These are phyloP conservation scores for Ampelocalamus luodianensis DNA, from an alignment of 176 grass and related monocot genomes.

Conservation along the genomic window DNA sequence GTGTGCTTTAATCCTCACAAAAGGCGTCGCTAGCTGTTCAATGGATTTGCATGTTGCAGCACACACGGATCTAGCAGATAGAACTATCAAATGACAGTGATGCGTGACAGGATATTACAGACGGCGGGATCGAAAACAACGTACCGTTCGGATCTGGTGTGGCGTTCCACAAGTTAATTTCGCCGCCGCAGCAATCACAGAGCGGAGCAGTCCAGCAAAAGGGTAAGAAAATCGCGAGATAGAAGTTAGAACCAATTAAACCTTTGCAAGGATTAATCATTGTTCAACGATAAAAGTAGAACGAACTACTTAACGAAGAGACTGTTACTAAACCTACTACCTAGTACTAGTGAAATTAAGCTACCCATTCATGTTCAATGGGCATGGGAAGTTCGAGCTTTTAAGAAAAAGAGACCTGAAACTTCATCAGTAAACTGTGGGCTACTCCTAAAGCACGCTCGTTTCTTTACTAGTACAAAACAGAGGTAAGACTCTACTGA, in stretches of 20 bases:
- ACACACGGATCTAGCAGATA: neutral
- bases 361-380: neutral
- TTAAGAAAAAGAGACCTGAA: neutral
- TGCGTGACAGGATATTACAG: neutral
- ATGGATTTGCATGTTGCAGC: slow-evolving; percentile 2
- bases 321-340: neutral
- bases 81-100: neutral
- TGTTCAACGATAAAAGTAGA: neutral
- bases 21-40: slow-evolving; percentile 10
- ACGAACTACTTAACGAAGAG: neutral
- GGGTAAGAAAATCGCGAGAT: slow-evolving; percentile 29
- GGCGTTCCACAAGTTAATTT: slow-evolving; percentile 15
- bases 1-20: neutral
- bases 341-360: neutral
- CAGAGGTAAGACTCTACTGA: too few relatives aligned
- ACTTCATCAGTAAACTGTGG: neutral
- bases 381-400: neutral
- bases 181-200: slow-evolving; percentile 17
- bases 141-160: slow-evolving; percentile 78
- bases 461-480: neutral
- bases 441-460: neutral
- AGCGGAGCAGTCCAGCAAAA: slow-evolving; percentile 10
- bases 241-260: slow-evolving; percentile 41
- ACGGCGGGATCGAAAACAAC: slow-evolving; percentile 20
- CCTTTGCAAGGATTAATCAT: slow-evolving; percentile 13